A percentile compares a stretch with the other conserved stretches of the same genome.
phyloP scores from a whole-genome alignment of 345 rosid species.

The Populus davidiana region DNA sequence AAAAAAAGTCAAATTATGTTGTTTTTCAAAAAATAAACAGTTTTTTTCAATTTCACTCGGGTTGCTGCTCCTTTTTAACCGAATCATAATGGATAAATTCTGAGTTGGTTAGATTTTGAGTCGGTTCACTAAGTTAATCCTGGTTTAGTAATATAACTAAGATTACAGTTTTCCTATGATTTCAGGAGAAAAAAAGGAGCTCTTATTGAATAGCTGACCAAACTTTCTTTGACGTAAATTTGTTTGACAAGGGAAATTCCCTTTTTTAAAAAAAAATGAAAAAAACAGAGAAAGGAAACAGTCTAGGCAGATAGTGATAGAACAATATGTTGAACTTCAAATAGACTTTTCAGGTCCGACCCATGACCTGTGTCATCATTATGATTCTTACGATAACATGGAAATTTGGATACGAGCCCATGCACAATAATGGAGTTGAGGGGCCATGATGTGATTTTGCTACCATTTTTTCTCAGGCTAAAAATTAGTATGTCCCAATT shows the following conservation, averaged over 20 bases:
- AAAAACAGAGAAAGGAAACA: background rate
- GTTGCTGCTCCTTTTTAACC: too few relatives aligned
- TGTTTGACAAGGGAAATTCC: background rate
- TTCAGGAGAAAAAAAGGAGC: background rate
- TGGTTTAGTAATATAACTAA: too few relatives aligned
- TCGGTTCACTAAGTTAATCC: too few relatives aligned
- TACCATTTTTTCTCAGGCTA: background rate
- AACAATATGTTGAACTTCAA: background rate
- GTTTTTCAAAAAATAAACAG: too few relatives aligned
- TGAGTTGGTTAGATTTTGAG: too few relatives aligned
- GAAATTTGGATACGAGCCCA: slow-evolving; percentile 10
- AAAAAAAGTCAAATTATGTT: too few relatives aligned
- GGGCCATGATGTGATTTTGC: slow-evolving; percentile 23
- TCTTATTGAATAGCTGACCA: background rate
- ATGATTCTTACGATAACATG: slow-evolving; percentile 6
- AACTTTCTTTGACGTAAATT: background rate
- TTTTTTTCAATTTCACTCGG: too few relatives aligned
- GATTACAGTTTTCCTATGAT: background rate
- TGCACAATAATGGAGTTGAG: slow-evolving; percentile 15
- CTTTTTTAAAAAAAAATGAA: background rate
- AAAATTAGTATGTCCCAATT: background rate
- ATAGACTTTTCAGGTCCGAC: slow-evolving; percentile 8
- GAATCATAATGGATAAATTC: too few relatives aligned
- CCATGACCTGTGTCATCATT: background rate
- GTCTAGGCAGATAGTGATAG: background rate